These are phyloP conservation scores for Clonostachys rhizophaga DNA, from an alignment of 2,329 filamentous ascomycete species.

Conservation along the genomic window DNA sequence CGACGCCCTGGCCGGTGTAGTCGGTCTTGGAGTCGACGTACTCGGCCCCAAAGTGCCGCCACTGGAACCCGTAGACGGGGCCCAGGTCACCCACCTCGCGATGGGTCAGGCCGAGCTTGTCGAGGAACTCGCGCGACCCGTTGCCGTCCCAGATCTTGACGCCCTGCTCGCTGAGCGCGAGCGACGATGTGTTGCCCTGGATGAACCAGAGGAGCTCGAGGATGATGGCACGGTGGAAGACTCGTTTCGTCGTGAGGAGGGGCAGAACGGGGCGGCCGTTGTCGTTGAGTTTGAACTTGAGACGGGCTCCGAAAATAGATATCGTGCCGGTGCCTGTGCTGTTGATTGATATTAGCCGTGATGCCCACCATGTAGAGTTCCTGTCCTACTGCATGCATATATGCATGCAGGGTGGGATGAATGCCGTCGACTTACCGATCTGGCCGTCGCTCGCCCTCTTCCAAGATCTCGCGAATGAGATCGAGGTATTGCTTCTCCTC, in stretches of 20 bases:
- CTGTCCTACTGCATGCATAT: background rate
- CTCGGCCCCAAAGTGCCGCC: slow-evolving; percentile 94
- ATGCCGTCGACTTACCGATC: slow-evolving; percentile 57
- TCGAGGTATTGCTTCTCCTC: slow-evolving; percentile 95
- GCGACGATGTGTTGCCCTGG: slow-evolving; percentile 74
- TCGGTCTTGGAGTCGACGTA: slow-evolving; percentile 77
- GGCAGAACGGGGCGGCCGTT: slow-evolving; percentile 66
- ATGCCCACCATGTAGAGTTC: background rate
- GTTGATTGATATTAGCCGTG: slow-evolving; percentile 14
- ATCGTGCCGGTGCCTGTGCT: slow-evolving; percentile 92
- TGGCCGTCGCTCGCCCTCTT: slow-evolving; percentile 79
- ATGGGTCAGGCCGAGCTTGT: slow-evolving; percentile 75
- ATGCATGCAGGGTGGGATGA: background rate
- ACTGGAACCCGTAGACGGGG: slow-evolving; percentile 97
- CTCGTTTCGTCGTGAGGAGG: slow-evolving; percentile 94
- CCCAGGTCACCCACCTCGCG: slow-evolving; percentile 86
- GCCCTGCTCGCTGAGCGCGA: slow-evolving; percentile 69
- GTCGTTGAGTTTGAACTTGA: slow-evolving; percentile 78
- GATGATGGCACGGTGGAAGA: slow-evolving; percentile 86
- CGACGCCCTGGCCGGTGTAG: slow-evolving; percentile 84
- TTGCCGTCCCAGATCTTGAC: slow-evolving; percentile 99
- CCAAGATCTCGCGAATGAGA: slow-evolving; percentile 79
- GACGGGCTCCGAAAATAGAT: slow-evolving; percentile 79
- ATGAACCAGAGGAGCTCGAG: slow-evolving; percentile 97
- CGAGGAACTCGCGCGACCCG: slow-evolving; percentile 84